Evolutionary conservation across 805 yeast species (phyloP), one percentile per base, ranked within the genome.

Genomic region (Hanseniaspora guilliermondii): DNA sequence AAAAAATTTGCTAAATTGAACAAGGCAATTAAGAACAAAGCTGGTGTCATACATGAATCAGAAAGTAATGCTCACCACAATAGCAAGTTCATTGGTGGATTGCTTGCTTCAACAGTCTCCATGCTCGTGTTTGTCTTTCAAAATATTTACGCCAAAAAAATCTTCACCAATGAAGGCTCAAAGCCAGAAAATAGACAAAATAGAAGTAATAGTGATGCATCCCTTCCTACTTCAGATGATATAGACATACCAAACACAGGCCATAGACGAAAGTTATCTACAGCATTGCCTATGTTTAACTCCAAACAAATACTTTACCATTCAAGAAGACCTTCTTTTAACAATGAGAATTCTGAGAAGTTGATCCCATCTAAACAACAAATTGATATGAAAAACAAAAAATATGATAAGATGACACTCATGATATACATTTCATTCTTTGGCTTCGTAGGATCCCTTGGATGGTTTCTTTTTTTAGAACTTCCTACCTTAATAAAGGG

Each of bases 61-160:
- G 27, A 11, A 5, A 37, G n/a, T 9, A 38, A 39, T 22, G 50
- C 38, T 30, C 56, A 54, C 35, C 46, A 49, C 22, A 11, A 24
- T 38, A 55, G 25, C 37, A 53, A 33, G 39, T 49, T 17, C 59
- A 54, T 62, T 2, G 24, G 64, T 72, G 96, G 96, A 6, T 68
- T 86, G n/a, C 32, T 76, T 2, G 83, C 76, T 62, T 91, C 95
- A 12, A 68, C 82, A 9, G 56, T 79, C 32, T 79, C 93, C 4
- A 76, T 89, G 48, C 65, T 84, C 7, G 78, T 87, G 19, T 87
- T 88, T 70, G 95, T 91, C 5, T 77, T 81, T 2, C 95, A 87
- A 63, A 87, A 87, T 64, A 85, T 88, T 45, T 87, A 86, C 67
- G 88, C 93, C 38, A 88, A 88, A 68, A 82, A 80, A 58, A 80